Percentiles rank a stretch among this genome's conserved stretches.
These are phyloP conservation scores for Sistotremastrum suecicum DNA, from an alignment of 768 basidiomycete genomes.

Conservation along the genomic window DNA sequence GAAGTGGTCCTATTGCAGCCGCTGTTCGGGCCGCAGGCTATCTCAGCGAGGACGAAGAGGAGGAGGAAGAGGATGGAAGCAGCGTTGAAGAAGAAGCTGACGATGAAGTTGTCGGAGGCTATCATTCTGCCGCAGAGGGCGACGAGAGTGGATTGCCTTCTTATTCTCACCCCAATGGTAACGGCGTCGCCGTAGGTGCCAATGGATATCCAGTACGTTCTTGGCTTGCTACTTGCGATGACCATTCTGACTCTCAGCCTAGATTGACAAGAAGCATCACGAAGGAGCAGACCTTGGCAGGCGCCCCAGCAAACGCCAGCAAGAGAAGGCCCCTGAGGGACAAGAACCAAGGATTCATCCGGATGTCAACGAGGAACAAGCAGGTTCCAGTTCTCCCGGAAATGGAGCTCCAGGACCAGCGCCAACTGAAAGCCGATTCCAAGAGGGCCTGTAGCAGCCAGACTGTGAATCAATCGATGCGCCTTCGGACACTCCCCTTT, in stretches of 20 bases:
- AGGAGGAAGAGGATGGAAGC: slow-evolving; percentile 39
- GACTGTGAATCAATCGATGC: too few species aligned
- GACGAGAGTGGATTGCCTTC: slow-evolving; percentile 46
- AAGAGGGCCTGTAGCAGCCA: slow-evolving; percentile 6
- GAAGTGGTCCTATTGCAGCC: slow-evolving; percentile 83
- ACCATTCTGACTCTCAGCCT: slow-evolving; percentile 4
- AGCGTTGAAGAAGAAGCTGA: slow-evolving; percentile 38
- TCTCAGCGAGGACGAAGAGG: slow-evolving; percentile 61
- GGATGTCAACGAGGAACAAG: slow-evolving; percentile 7
- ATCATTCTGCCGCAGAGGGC: slow-evolving; percentile 20
- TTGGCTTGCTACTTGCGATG: neutral
- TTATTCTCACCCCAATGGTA: slow-evolving; percentile 37
- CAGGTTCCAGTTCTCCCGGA: slow-evolving; percentile 2
- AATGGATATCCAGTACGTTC: slow-evolving; percentile 53
- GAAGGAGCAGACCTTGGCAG: slow-evolving; percentile 23
- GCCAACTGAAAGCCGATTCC: slow-evolving; percentile 15
- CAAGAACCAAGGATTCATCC: slow-evolving; percentile 19
- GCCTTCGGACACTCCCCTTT: too few species aligned
- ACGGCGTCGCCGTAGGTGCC: slow-evolving; percentile 25
- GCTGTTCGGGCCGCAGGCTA: slow-evolving; percentile 87
- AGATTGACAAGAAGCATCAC: slow-evolving; percentile 34
- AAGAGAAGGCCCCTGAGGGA: slow-evolving; percentile 63
- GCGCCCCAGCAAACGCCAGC: slow-evolving; percentile 42
- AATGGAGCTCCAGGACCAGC: slow-evolving; percentile 6
- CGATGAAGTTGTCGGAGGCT: slow-evolving; percentile 34